Percentiles rank a stretch among this genome's conserved stretches.
Conservation (phyloP, 345 rosid species). For the Arabidopsis arenosa region DNA sequence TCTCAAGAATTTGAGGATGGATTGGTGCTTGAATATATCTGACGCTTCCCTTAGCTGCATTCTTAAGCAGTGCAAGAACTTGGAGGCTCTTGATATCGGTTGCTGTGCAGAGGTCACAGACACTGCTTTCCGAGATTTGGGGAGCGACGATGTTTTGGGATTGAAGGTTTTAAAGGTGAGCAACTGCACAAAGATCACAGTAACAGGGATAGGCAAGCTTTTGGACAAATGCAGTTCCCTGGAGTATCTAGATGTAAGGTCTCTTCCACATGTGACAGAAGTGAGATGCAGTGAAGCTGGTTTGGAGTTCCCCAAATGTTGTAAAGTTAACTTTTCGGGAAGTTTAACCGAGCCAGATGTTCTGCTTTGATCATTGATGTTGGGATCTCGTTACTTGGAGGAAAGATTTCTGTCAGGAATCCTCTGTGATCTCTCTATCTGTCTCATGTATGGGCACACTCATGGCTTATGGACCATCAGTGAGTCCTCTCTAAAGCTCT, state of each 20-base stretch:
- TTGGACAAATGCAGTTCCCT: constrained; percentile 67
- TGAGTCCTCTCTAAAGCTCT: constrained; percentile 38
- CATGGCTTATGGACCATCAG: constrained; percentile 37
- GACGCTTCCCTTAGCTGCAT: constrained; percentile 72
- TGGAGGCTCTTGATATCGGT: constrained; percentile 88
- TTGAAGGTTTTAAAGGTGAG: constrained; percentile 79
- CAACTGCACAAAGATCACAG: constrained; percentile 76
- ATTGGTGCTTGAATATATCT: constrained; percentile 84
- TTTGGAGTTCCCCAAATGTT: constrained; percentile 65
- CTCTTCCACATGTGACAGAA: constrained; percentile 79
- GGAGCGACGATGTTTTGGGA: constrained; percentile 46
- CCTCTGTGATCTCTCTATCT: constrained; percentile 15
- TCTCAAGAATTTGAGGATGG: constrained; percentile 85
- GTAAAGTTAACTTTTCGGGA: constrained; percentile 81
- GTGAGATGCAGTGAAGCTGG: constrained; percentile 81
- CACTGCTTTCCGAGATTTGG: constrained; percentile 60
- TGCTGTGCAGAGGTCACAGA: constrained; percentile 92
- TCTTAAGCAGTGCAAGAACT: constrained; percentile 65
- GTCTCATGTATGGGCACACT: constrained; percentile 25
- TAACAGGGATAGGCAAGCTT: constrained; percentile 67
- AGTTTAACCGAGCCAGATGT: constrained; percentile 72
- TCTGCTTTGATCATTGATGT: constrained; percentile 46
- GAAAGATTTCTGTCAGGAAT: constrained; percentile 5
- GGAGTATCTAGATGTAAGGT: constrained; percentile 85
- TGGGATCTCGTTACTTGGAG: constrained; percentile 11